phyloP scores from a whole-genome alignment of 2,329 filamentous ascomycete species.

The Diaporthe amygdali region DNA sequence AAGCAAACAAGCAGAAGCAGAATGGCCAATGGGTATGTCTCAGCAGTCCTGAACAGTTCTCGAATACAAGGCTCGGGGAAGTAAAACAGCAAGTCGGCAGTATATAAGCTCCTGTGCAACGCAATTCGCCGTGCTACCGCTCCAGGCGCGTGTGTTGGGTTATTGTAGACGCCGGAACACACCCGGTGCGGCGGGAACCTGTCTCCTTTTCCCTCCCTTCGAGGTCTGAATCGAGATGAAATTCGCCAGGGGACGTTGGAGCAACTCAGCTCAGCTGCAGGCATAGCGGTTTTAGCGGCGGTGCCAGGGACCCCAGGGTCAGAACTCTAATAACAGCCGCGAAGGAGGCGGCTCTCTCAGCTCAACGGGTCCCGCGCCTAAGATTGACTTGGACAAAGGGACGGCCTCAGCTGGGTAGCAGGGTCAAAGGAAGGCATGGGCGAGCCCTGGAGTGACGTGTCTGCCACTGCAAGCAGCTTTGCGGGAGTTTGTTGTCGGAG shows the following conservation, averaged over 20 bases:
- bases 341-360: background rate
- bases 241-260: background rate
- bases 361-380: background rate
- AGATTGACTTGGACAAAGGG: background rate
- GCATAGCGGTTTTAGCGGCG: background rate
- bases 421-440: background rate
- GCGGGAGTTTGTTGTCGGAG: background rate
- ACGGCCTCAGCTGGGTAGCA: background rate
- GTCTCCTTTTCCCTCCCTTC: background rate
- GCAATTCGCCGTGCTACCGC: constrained; percentile 22
- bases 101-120: background rate
- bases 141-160: constrained; percentile 2
- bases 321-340: background rate
- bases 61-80: background rate
- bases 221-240: background rate
- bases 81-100: background rate
- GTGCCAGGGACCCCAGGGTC: background rate
- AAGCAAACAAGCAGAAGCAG: background rate
- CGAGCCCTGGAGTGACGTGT: background rate
- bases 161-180: constrained; percentile 11
- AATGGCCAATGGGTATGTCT: constrained; percentile 10
- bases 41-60: background rate
- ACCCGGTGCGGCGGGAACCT: background rate
- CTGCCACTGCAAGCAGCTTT: constrained; percentile 2
- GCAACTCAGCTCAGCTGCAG: constrained; percentile 4